Conservation (phyloP, 176 grass and related monocot species). For the Melocanna baccifera region DNA sequence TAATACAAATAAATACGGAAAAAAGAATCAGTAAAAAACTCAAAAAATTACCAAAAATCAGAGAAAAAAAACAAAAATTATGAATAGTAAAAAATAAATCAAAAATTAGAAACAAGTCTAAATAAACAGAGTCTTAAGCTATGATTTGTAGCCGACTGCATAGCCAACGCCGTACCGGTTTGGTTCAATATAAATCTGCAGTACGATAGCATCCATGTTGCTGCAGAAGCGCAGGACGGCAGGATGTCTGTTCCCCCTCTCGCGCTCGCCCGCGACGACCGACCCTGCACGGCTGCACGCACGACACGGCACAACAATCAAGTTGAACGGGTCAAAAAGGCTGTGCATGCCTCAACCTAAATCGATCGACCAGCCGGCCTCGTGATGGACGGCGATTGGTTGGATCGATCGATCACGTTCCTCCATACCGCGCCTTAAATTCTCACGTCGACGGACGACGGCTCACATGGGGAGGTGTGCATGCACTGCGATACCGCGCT, state of each 20-base stretch:
- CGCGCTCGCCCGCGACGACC: background rate
- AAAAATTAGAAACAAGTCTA: too few relatives aligned
- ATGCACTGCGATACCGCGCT: background rate
- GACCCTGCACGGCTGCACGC: background rate
- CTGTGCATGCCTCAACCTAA: background rate
- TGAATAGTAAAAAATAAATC: too few relatives aligned
- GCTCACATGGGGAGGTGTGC: background rate
- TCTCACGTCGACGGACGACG: background rate
- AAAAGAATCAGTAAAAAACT: too few relatives aligned
- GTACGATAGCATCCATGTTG: background rate
- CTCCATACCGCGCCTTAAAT: background rate
- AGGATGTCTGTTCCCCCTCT: background rate
- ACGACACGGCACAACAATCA: background rate
- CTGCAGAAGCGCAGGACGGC: background rate
- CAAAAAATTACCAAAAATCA: too few relatives aligned
- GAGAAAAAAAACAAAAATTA: too few relatives aligned
- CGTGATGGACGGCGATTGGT: background rate
- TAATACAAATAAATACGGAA: too few relatives aligned
- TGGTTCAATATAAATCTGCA: background rate
- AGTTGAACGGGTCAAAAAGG: conserved; percentile 10
- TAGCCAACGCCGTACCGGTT: too few relatives aligned
- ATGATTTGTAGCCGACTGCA: background rate
- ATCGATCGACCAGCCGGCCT: background rate
- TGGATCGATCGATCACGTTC: background rate
- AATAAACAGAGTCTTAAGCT: too few relatives aligned